Conservation (phyloP, 352 stramenopile genomes). For the Phytophthora aleatoria region DNA sequence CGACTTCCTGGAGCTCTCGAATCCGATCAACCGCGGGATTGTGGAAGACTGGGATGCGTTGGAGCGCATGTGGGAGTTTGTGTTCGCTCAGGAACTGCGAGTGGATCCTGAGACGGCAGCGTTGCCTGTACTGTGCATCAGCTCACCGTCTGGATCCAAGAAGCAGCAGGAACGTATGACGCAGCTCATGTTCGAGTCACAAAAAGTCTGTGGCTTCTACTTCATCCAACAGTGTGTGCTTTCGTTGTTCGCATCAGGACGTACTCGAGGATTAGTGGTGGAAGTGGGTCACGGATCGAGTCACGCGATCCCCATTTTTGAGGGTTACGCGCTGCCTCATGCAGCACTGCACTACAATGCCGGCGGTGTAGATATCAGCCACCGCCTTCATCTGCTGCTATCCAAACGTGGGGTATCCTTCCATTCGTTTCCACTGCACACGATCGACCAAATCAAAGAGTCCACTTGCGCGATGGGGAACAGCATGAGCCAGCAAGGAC, state of each 20-base stretch:
- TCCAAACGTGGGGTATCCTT: conserved; percentile 71
- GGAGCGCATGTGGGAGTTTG: conserved; percentile 86
- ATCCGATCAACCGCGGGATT: conserved; percentile 79
- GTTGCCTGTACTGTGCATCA: conserved; percentile 73
- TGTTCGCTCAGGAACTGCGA: conserved; percentile 79
- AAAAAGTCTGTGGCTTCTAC: conserved; percentile 84
- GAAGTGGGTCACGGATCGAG: conserved; percentile 87
- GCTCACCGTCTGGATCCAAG: conserved; percentile 55
- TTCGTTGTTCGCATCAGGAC: conserved; percentile 85
- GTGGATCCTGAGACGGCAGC: conserved; percentile 77
- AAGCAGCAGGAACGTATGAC: conserved; percentile 81
- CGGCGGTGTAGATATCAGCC: conserved; percentile 78
- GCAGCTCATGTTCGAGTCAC: conserved; percentile 88
- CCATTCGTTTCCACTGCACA: conserved; percentile 69
- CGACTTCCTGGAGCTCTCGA: conserved; percentile 67
- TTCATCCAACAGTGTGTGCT: conserved; percentile 86
- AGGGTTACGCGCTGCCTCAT: conserved; percentile 82
- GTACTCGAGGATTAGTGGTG: conserved; percentile 85
- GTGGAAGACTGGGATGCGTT: conserved; percentile 88
- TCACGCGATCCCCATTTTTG: conserved; percentile 87
- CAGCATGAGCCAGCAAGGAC: conserved; percentile 29
- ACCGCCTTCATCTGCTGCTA: conserved; percentile 72
- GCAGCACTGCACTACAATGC: conserved; percentile 70
- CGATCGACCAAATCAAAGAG: conserved; percentile 90
- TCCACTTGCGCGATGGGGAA: conserved; percentile 45